Evolutionary conservation across 352 stramenopile species (phyloP), one percentile per base, ranked within the genome.

Genomic region (Phytophthora macrochlamydospora): DNA sequence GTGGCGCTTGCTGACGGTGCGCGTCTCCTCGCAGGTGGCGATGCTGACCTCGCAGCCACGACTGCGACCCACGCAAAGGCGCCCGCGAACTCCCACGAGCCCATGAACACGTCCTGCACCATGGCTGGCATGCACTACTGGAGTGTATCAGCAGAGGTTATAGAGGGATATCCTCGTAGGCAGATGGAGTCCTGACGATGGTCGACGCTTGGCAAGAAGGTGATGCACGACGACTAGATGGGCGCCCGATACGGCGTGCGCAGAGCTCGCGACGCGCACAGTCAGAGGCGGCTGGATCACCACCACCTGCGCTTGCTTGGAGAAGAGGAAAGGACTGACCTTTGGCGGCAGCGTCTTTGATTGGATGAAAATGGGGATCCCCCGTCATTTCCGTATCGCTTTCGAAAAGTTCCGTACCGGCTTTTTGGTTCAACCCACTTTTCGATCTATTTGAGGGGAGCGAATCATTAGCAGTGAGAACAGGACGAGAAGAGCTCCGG

Each of bases 1-100:
- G 56, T 94, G 86, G 18, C 73, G 71, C 67, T 92, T 92, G 66
- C 86, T 94, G 40, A 94, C 79, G 4, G 86, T 92, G 30, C 83
- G 81, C 51, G 86, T 94, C 56, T 88, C 81, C 33, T 87, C 78
- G 13, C 71, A 89, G 24, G 84, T 94, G 8, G 75, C 62, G 53
- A 92, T 92, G 53, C 82, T 78, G 52, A 92, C 66, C 44, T 92
- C 86, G 43, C 86, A 91, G 12, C 74, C 70, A 30, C 86, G 81
- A 65, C 83, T 92, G 33, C 86, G 81, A 1, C 86, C 86, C 37
- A 94, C 78, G 80, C 90, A 62, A 94, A 94, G 33, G 81, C 71
- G 29, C 59, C 52, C 11, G 56, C 61, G 59, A 94, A 94, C 42
- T 78, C 66, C 76, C 77, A 84, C 30, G 61, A 68, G 28, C 61